These are phyloP conservation scores for Cetradonia linearis DNA, from an alignment of 495 filamentous ascomycete genomes.

Conservation along the genomic window DNA sequence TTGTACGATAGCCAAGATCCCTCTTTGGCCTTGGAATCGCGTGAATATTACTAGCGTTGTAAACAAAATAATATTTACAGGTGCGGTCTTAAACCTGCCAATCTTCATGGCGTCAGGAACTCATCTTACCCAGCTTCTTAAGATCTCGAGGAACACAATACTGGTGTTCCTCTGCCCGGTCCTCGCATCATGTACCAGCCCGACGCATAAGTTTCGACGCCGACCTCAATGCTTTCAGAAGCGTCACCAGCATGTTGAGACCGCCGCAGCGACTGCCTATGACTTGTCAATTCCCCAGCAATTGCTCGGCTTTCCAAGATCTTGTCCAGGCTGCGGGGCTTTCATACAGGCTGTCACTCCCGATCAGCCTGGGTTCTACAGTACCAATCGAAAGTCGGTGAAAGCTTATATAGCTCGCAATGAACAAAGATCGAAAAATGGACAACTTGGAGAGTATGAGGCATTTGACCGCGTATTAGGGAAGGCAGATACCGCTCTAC, in stretches of 20 bases:
- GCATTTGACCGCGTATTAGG: slow-evolving; percentile 27
- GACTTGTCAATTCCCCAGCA: background rate
- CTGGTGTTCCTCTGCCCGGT: background rate
- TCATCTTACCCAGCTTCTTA: background rate
- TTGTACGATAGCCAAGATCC: background rate
- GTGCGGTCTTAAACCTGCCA: background rate
- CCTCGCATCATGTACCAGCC: background rate
- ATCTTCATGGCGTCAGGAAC: slow-evolving; percentile 2
- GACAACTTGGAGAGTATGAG: slow-evolving; percentile 14
- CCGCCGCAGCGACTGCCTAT: background rate
- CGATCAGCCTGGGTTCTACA: slow-evolving; percentile 70
- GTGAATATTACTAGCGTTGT: slow-evolving; percentile 5
- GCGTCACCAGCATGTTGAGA: slow-evolving; percentile 11
- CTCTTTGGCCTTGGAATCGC: background rate
- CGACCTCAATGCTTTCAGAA: background rate
- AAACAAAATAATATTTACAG: background rate
- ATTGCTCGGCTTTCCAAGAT: slow-evolving; percentile 39
- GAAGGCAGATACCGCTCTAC: slow-evolving; percentile 32
- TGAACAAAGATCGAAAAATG: background rate
- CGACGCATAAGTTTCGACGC: background rate
- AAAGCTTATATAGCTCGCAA: slow-evolving; percentile 21
- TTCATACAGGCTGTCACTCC: slow-evolving; percentile 60
- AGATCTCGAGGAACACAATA: background rate
- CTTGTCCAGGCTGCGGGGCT: slow-evolving; percentile 86
- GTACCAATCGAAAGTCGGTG: slow-evolving; percentile 40